Base-by-base conservation (phyloP, 176 grass and related monocot genomes). In the Musa acuminata region DNA sequence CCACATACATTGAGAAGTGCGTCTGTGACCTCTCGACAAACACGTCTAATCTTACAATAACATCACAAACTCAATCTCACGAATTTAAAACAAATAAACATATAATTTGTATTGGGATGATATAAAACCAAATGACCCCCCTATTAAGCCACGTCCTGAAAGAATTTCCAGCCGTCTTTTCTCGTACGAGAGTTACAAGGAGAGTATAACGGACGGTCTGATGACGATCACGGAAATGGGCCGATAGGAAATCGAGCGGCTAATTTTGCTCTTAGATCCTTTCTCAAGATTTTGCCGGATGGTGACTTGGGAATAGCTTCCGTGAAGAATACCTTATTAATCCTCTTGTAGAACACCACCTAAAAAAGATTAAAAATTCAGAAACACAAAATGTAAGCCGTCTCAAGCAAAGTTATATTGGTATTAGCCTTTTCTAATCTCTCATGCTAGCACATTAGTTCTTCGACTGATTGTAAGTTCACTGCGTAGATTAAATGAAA, bases 281-380 rank as follows among this genome's bases (percentile, higher is more conserved):
- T 98, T 80, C 94, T 87, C 20, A 98, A 80, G 72, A 98, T 98
- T 72, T 98, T 98, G 26, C 94, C 94, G 0, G 94, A 87, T 65
- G 94, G 82, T 25, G 86, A 89, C 77, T 98, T 98, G 0, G 94
- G 94, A 58, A 98, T 89, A 19, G 88, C 68, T 4, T 93, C 86
- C 0, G 72, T 75, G 54, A 98, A 98, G 86, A 98, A 93, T 13
- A 91, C 94, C 80, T 83, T 89, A 65, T 68, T 75, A 22, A 98
- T 93, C 63, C 94, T 93, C 69, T 98, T 93, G 84, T 93, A 98
- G 81, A 93, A 98, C 13, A 98, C 84, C 13, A 98, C 94, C 94
- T 98, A n/a, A 84, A 1, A 4, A 49, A 11, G 55, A 35, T 12
- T 16, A 2, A 48, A 43, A 29, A 1, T 51, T 74, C 29, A 74